A percentile compares a stretch with the other conserved stretches of the same genome.
These are phyloP conservation scores for Salix udensis DNA, from an alignment of 345 rosid genomes.

Conservation along the genomic window DNA sequence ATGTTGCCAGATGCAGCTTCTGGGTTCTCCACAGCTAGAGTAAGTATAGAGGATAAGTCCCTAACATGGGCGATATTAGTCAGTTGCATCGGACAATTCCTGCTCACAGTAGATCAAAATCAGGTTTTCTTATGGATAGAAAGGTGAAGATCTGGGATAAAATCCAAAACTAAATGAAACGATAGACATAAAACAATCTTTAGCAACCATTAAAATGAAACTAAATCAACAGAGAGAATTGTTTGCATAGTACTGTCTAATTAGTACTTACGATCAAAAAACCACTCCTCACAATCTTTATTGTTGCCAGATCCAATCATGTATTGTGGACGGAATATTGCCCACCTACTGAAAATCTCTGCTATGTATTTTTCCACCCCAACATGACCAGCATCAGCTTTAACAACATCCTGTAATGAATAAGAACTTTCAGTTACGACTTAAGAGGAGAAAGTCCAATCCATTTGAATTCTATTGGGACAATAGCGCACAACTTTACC, in stretches of 20 bases:
- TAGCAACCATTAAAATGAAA: background rate
- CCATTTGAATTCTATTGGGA: background rate
- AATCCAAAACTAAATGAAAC: background rate
- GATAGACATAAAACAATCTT: background rate
- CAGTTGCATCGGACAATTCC: constrained; percentile 91
- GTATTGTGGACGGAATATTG: constrained; percentile 81
- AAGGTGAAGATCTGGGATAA: background rate
- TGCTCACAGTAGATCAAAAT: constrained; percentile 15
- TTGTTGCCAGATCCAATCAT: constrained; percentile 97
- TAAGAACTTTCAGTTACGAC: constrained; percentile 6
- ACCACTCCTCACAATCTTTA: constrained; percentile 99
- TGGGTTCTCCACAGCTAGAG: constrained; percentile 65
- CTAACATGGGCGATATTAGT: constrained; percentile 76
- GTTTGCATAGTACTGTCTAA: background rate
- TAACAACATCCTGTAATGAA: constrained; percentile 61
- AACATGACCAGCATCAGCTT: constrained; percentile 84
- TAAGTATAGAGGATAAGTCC: constrained; percentile 88
- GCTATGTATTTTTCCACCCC: constrained; percentile 80
- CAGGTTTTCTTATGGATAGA: background rate
- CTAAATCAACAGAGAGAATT: background rate
- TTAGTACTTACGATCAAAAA: constrained; percentile 73
- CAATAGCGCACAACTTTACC: constrained; percentile 30
- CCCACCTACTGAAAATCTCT: constrained; percentile 60
- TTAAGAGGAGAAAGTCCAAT: background rate
- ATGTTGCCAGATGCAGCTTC: constrained; percentile 63